phyloP scores from a whole-genome alignment of 306 rosid species.

The Comarum palustre region DNA sequence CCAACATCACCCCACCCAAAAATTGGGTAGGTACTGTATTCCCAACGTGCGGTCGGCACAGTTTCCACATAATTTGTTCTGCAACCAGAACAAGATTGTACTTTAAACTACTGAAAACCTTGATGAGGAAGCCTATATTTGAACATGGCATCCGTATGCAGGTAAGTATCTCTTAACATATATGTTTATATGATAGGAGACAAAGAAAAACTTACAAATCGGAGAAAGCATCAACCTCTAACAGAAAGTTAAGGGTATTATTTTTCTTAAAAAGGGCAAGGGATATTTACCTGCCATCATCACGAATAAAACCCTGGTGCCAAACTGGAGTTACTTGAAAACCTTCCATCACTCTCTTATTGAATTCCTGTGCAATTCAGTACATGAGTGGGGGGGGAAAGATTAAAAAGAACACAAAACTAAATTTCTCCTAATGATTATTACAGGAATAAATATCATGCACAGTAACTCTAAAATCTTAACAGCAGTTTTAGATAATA shows the following conservation, averaged over 20 bases:
- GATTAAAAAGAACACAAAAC: background rate
- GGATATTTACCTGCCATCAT: slow-evolving; percentile 69
- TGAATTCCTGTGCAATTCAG: slow-evolving; percentile 59
- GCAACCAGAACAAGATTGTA: slow-evolving; percentile 23
- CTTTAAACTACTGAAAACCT: background rate
- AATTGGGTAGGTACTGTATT: slow-evolving; percentile 78
- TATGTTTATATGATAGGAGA: background rate
- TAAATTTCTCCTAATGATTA: slow-evolving; percentile 8
- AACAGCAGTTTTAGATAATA: background rate
- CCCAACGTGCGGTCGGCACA: slow-evolving; percentile 85
- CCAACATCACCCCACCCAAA: slow-evolving; percentile 97
- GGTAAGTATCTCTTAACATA: background rate
- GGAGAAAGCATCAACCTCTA: background rate
- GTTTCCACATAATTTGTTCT: slow-evolving; percentile 79
- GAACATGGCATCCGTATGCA: background rate
- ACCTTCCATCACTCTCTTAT: slow-evolving; percentile 70
- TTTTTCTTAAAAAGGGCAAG: background rate
- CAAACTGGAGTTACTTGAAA: slow-evolving; percentile 94
- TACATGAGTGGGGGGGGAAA: slow-evolving; percentile 8
- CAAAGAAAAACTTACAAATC: background rate
- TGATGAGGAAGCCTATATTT: background rate
- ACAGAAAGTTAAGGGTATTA: background rate
- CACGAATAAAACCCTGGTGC: slow-evolving; percentile 86
- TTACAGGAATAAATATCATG: background rate
- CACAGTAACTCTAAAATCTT: background rate